Evolutionary conservation across 768 basidiomycete genomes (phyloP), one percentile per base, ranked within the genome.

Genomic region (Asterophora parasitica): DNA sequence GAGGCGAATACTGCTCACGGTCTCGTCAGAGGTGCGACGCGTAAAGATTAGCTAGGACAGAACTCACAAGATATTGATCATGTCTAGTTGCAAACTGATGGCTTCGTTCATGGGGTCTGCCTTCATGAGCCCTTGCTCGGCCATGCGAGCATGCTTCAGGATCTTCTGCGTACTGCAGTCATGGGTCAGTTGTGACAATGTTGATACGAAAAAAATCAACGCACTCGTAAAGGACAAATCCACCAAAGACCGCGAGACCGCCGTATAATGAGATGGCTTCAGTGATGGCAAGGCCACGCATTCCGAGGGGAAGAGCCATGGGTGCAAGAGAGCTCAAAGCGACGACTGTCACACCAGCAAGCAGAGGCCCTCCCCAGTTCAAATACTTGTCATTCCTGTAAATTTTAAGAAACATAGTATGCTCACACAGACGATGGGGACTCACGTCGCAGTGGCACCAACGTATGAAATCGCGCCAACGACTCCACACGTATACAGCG

Each of bases 271-370:
- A 85, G 47, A 94, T 78, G 2, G 81, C 67, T 66, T 95, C 91
- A 4, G 83, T 74, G 39, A 90, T 63, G 4, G 87, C 86, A 31
- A 94, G 76, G 20, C 80, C 76, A 37, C 90, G 83, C 50, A 90
- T 65, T 45, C 88, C 88, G 54, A 90, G 78, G 10, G 91, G 89
- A n/a, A 93, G 79, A 15, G 85, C 79, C 82, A 94, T 84, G 0
- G 92, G 92, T 8, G 92, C 92, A 35, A 95, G 68, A n/a, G 84
- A 85, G 59, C 84, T 82, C 26, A 92, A 75, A 17, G 91, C 88
- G 15, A 94, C 88, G 15, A 93, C 89, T 11, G 88, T 88, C 9
- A 95, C 80, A 48, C 92, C 92, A 12, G 90, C 92, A 23, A 95
- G 76, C 36, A 94, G 80, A 4, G 91, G 90, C 7, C 88, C 91